Conservation (phyloP, 495 filamentous ascomycete species). For the Penicillium atrosanguineum region DNA sequence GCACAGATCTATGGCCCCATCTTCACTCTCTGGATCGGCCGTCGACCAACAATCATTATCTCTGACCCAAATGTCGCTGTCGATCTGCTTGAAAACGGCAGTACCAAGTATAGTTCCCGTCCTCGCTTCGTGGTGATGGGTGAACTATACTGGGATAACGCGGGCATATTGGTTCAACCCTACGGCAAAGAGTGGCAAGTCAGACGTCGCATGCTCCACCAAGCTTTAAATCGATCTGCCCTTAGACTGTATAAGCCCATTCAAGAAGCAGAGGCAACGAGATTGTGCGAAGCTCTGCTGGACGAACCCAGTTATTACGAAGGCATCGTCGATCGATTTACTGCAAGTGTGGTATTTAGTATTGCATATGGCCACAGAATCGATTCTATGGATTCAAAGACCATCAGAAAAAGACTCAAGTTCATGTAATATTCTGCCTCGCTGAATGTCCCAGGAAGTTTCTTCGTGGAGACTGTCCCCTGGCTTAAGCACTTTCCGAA, state of each 20-base stretch:
- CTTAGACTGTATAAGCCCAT: conserved; percentile 49
- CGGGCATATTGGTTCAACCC: conserved; percentile 49
- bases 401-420: conserved; percentile 16
- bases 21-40: conserved; percentile 62
- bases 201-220: conserved; percentile 37
- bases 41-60: conserved; percentile 60
- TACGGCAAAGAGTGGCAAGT: conserved; percentile 46
- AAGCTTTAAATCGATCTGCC: conserved; percentile 41
- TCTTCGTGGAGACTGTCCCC: conserved; percentile 26
- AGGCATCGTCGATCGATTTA: conserved; percentile 21
- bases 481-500: conserved; percentile 26
- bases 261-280: conserved; percentile 38
- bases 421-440: conserved; percentile 23
- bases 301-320: conserved; percentile 18
- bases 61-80: conserved; percentile 61
- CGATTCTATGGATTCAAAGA: conserved; percentile 16
- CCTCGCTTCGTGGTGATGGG: conserved; percentile 57
- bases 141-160: conserved; percentile 44
- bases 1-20: conserved; percentile 54
- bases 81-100: conserved; percentile 54
- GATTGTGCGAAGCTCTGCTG: conserved; percentile 32
- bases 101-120: conserved; percentile 51
- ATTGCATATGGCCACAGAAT: conserved; percentile 33
- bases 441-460: conserved; percentile 20
- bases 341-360: conserved; percentile 26